Base-by-base conservation (phyloP, 805 yeast species). In the Isabelozyma gotoi region DNA sequence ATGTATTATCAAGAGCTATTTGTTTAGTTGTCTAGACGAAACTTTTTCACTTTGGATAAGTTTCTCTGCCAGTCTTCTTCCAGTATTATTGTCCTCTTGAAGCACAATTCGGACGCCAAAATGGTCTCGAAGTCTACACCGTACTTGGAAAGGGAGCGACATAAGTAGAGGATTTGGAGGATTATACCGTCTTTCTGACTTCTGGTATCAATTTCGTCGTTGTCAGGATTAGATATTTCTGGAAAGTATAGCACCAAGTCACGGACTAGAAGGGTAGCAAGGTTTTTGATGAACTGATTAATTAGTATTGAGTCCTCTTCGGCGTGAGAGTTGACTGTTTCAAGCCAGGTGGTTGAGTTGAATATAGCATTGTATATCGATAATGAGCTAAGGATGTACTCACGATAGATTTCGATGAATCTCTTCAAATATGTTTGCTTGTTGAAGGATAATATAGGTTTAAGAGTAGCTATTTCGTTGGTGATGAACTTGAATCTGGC, bases 121-220 rank as follows among this genome's bases (percentile, higher is more conserved):
- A 77, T 50, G 21, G 72, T 62, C 65, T 87, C 84, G 59, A 88
- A 87, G 52, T 85, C 88, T 3, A 80, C 80, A 11, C 87, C 84
- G 16, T 80, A 78, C 48, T 90, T 71, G 1, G 85, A 82, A 41
- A 92, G 70, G 31, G 96, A 84, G 58, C 85, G 89, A n/a, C 96
- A 85, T 51, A 96, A 88, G 65, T 91, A 92, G 1, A 88, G 82
- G 32, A 91, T 65, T 63, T 92, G 99, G 27, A 92, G 66, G 50
- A 91, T 78, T 17, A 90, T 68, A 0, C 92, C 86, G 44, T 85
- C 85, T 24, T 73, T 74, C 39, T 67, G 71, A 7, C 77, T 61
- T 11, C 58, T 61, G n/a, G 63, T 63, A 8, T 55, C 53, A 11
- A 51, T 66, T 11, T 47, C 49, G 4, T 40, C 44, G 1, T 43